These are phyloP conservation scores for Boletus edulis DNA, from an alignment of 768 basidiomycete species.

Conservation along the genomic window DNA sequence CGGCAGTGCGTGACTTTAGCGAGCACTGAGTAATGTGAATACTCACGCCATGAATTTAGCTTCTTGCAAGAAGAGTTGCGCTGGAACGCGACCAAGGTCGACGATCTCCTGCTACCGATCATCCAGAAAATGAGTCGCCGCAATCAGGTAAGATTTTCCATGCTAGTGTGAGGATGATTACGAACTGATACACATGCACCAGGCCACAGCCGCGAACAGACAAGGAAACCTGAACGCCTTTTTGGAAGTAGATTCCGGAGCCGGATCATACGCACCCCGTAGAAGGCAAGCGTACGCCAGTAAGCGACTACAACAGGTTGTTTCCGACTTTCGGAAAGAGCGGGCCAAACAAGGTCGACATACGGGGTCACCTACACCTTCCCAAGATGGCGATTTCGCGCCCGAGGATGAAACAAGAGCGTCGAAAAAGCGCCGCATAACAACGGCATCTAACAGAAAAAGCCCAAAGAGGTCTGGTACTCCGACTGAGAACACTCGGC, in stretches of 20 bases:
- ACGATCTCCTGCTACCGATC: conserved; percentile 88
- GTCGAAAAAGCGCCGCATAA: conserved; percentile 33
- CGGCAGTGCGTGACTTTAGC: conserved; percentile 54
- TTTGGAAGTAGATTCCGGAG: conserved; percentile 67
- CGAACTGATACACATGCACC: conserved; percentile 2
- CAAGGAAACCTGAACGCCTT: conserved; percentile 77
- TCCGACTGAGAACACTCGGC: neutral
- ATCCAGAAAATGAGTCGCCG: conserved; percentile 87
- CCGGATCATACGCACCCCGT: conserved; percentile 71
- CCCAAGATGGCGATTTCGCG: conserved; percentile 28
- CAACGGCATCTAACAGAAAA: conserved; percentile 15
- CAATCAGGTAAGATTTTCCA: conserved; percentile 50
- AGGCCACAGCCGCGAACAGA: conserved; percentile 65
- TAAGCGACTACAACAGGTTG: conserved; percentile 84
- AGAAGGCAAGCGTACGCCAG: conserved; percentile 80
- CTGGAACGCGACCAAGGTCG: conserved; percentile 81
- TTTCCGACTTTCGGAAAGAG: conserved; percentile 71
- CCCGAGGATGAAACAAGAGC: conserved; percentile 26
- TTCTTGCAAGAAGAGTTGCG: conserved; percentile 76
- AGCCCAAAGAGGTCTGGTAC: neutral
- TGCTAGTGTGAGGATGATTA: neutral
- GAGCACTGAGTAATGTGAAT: neutral
- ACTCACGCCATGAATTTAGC: conserved; percentile 35
- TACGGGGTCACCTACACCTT: conserved; percentile 12
- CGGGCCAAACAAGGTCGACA: conserved; percentile 22